These are phyloP conservation scores for Trichoderma atroviride DNA, from an alignment of 2,329 filamentous ascomycete species.

Conservation along the genomic window DNA sequence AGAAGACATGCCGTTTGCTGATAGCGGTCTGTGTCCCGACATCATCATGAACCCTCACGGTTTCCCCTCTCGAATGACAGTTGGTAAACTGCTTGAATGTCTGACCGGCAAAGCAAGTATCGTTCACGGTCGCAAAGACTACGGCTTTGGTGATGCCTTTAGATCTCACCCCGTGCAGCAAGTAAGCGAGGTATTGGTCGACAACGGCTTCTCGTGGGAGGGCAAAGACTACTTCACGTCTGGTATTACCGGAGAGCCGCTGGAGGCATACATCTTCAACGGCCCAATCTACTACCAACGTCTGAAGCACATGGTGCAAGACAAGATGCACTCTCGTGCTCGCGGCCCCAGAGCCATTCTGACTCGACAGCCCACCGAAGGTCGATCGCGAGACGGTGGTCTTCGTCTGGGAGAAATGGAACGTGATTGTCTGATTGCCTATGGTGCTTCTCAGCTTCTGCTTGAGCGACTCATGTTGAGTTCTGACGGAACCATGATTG, in stretches of 20 bases:
- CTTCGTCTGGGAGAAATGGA: slow-evolving; percentile 98
- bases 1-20: slow-evolving; percentile 95
- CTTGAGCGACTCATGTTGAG: slow-evolving; percentile 93
- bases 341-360: slow-evolving; percentile 88
- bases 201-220: slow-evolving; percentile 91
- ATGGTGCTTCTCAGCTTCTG: slow-evolving; percentile 89
- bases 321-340: slow-evolving; percentile 97
- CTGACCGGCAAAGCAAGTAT: slow-evolving; percentile 93
- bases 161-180: slow-evolving; percentile 81
- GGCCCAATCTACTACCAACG: slow-evolving; percentile 99
- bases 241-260: slow-evolving; percentile 89
- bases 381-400: slow-evolving; percentile 88
- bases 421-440: slow-evolving; percentile 95
- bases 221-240: slow-evolving; percentile 97
- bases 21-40: slow-evolving; percentile 87
- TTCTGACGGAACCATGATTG: slow-evolving; percentile 86
- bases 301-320: slow-evolving; percentile 99
- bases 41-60: slow-evolving; percentile 99
- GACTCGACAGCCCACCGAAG: slow-evolving; percentile 94
- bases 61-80: slow-evolving; percentile 99
- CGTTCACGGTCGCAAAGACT: slow-evolving; percentile 80
- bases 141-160: slow-evolving; percentile 81
- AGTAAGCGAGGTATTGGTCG: slow-evolving; percentile 82
- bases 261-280: slow-evolving; percentile 97
- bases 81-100: slow-evolving; percentile 95